phyloP scores from a whole-genome alignment of 2,329 filamentous ascomycete genomes.

The Fusarium falciforme region DNA sequence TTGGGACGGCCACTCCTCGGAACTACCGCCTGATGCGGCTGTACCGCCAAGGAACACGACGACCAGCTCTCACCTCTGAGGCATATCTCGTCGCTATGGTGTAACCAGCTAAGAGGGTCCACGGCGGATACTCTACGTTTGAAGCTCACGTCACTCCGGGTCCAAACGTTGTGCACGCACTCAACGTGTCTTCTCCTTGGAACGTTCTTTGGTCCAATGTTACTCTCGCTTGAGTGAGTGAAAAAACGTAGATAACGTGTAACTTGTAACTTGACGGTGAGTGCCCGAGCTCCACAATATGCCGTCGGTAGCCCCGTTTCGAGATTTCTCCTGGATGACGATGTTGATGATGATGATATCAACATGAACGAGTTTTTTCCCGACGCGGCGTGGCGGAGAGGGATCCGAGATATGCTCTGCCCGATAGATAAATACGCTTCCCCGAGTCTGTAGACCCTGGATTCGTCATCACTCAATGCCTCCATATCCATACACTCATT shows the following conservation, averaged over 20 bases:
- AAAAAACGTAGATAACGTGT: slow-evolving; percentile 22
- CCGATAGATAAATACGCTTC: slow-evolving; percentile 37
- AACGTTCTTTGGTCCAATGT: slow-evolving; percentile 13
- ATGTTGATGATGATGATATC: slow-evolving; percentile 31
- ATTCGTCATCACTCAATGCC: slow-evolving; percentile 17
- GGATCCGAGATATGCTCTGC: background rate
- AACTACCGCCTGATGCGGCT: slow-evolving; percentile 26
- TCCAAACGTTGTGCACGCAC: background rate
- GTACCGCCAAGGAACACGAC: slow-evolving; percentile 12
- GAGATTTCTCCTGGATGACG: background rate
- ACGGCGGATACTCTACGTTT: background rate
- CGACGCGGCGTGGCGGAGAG: background rate
- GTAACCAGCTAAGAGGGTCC: slow-evolving; percentile 33
- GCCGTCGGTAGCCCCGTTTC: slow-evolving; percentile 33
- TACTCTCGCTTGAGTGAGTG: background rate
- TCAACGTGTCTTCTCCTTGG: slow-evolving; percentile 23
- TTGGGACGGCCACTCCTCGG: slow-evolving; percentile 38
- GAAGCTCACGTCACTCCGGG: background rate
- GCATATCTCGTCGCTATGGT: slow-evolving; percentile 32
- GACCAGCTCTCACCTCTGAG: slow-evolving; percentile 10
- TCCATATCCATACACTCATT: slow-evolving; percentile 22
- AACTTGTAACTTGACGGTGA: slow-evolving; percentile 26
- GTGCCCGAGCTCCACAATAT: slow-evolving; percentile 30
- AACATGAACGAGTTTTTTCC: slow-evolving; percentile 33
- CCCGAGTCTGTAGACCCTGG: slow-evolving; percentile 21